Conservation (phyloP, 177 flowering plant genomes). For the Vitis hybrid region DNA sequence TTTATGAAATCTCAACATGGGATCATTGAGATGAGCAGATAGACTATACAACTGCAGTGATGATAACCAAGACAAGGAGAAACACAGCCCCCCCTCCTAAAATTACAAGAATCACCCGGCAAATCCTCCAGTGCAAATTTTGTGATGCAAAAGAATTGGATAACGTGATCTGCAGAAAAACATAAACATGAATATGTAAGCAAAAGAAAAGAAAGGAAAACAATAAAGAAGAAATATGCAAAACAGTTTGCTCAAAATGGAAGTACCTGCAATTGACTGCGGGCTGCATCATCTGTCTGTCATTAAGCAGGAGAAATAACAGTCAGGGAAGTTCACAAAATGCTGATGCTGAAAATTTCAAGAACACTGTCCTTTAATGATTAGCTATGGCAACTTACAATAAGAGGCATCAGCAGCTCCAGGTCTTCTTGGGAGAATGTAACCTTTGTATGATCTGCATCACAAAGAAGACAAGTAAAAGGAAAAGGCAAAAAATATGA, state of each 20-base stretch:
- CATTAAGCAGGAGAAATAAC: neutral
- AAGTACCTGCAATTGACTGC: slow-evolving; percentile 9
- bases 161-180: slow-evolving; percentile 6
- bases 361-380: neutral
- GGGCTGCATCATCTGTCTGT: slow-evolving; percentile 11
- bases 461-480: neutral
- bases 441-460: slow-evolving; percentile 13
- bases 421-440: slow-evolving; percentile 12
- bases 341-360: neutral
- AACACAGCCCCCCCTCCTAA: slow-evolving; percentile 15
- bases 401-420: slow-evolving; percentile 20
- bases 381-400: slow-evolving; percentile 17
- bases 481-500: no score
- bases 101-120: slow-evolving; percentile 4
- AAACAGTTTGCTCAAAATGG: neutral
- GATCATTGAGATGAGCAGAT: neutral
- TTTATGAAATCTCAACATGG: neutral
- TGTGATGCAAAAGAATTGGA: neutral
- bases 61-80: slow-evolving; percentile 14
- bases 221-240: neutral
- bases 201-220: neutral
- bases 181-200: no score
- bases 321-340: neutral
- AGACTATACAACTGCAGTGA: slow-evolving; percentile 19
- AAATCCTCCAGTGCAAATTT: slow-evolving; percentile 17